Evolutionary conservation across 495 filamentous ascomycete genomes (phyloP), one percentile per base, ranked within the genome.

Genomic region (Neurospora africana): DNA sequence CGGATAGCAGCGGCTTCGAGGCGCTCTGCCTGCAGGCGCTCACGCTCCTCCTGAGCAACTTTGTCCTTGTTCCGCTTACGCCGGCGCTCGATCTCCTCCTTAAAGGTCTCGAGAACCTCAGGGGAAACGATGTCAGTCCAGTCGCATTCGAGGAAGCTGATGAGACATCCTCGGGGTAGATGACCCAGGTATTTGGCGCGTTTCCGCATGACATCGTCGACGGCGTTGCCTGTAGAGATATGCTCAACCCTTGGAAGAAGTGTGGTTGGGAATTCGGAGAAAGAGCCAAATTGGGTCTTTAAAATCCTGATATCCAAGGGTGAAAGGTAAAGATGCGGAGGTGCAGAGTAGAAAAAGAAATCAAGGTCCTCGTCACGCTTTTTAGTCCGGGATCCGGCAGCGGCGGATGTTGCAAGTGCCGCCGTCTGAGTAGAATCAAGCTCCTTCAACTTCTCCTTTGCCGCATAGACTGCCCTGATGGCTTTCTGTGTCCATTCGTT

Each of bases 281-380:
- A 99, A 47, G 90, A 87, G 4, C 92, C 93, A 79, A 97, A 99
- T 10, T 92, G 92, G 0, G 92, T 88, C 79, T 94, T 97, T 58
- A 99, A 85, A 76, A 99, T 98, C 65, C 95, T 91, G 75, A 98
- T 98, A 78, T 99, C 95, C 11, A 99, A 87, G 8, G 95, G 89
- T 0, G 95, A 96, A 30, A 99, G 87, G 77, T 98, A 99, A 71
- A 95, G 93, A 72, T 99, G 95, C 35, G 91, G 89, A 33, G 95
- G 84, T 5, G 93, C 90, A 75, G 95, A 92, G 79, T 98, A 99
- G 79, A 98, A 99, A 80, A 90, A 94, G 72, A 94, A 93, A 65
- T 65, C 53, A 33, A 65, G 53, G 69, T 86, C 81, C 69, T 81
- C 80, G 19, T 79, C 76, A 27, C 73, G 75, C n/a, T 78, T 76